These are phyloP conservation scores for Urostyla sp. DNA, from an alignment of 73 alveolate genomes.

Conservation along the genomic window DNA sequence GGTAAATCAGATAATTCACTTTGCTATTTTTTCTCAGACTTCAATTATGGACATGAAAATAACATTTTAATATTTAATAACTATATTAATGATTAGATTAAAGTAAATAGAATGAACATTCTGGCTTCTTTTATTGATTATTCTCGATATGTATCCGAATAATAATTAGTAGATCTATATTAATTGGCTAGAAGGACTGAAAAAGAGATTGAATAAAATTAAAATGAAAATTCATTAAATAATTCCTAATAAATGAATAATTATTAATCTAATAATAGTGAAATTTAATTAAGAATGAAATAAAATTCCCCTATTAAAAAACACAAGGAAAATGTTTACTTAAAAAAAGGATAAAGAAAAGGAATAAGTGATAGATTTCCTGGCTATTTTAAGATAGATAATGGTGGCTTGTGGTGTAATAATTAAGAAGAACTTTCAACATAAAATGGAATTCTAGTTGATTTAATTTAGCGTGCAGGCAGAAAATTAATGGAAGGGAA, in stretches of 20 bases:
- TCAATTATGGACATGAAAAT: constrained; percentile 25
- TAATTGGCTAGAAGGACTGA: neutral
- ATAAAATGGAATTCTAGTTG: constrained; percentile 81
- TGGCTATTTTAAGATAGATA: constrained; percentile 46
- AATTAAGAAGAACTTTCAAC: constrained; percentile 71
- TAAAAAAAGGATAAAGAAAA: constrained; percentile 6
- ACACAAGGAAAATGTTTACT: neutral
- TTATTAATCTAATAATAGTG: neutral
- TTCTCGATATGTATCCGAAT: neutral
- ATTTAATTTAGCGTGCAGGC: constrained; percentile 72
- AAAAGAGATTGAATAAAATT: neutral
- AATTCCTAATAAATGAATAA: neutral
- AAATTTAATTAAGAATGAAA: neutral
- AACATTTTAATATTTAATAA: neutral
- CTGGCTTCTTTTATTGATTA: constrained; percentile 18
- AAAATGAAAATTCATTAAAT: neutral
- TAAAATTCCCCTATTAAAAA: neutral
- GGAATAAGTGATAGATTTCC: constrained; percentile 56
- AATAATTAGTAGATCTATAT: neutral
- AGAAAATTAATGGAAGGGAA: constrained; percentile 80
- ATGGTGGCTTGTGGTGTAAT: constrained; percentile 78
- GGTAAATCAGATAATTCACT: constrained; percentile 25
- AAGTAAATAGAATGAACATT: constrained; percentile 5
- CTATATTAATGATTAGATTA: constrained; percentile 5
- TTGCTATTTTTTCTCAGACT: constrained; percentile 40